Conservation (phyloP, 2,329 filamentous ascomycete genomes). For the Colletotrichum falcatum region DNA sequence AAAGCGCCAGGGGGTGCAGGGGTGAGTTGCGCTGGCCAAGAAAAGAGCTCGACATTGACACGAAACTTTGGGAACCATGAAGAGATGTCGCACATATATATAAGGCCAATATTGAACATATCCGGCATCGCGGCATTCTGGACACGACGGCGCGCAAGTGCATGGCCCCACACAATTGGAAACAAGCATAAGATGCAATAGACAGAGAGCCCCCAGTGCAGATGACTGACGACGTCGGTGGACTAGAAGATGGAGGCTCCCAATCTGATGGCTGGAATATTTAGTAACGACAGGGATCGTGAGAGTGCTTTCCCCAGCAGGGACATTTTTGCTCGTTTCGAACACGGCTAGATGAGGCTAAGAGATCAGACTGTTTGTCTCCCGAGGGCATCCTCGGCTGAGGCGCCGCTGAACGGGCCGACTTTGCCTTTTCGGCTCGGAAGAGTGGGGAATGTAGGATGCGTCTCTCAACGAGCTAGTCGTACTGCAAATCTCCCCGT, state of each 20-base stretch:
- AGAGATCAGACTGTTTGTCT: conserved; percentile 3
- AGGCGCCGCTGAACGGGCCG: neutral
- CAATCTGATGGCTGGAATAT: conserved; percentile 8
- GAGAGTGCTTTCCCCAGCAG: neutral
- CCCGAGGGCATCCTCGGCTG: conserved; percentile 14
- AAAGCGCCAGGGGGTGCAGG: neutral
- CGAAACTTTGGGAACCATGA: neutral
- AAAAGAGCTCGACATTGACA: neutral
- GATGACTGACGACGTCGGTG: neutral
- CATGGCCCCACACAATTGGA: neutral
- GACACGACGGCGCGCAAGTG: neutral
- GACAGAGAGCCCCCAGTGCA: neutral
- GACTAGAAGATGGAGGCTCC: neutral
- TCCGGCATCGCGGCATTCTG: neutral
- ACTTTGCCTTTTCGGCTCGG: neutral
- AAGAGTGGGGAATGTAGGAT: no score
- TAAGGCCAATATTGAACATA: neutral
- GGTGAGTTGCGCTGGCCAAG: neutral
- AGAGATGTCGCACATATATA: neutral
- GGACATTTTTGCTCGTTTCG: conserved; percentile 28
- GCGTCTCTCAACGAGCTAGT: neutral
- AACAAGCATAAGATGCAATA: neutral
- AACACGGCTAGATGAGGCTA: neutral
- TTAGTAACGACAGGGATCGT: conserved; percentile 2
- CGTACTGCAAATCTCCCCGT: neutral